These are phyloP conservation scores for Phytopythium mirpurense DNA, from an alignment of 352 stramenopile species.

Conservation along the genomic window DNA sequence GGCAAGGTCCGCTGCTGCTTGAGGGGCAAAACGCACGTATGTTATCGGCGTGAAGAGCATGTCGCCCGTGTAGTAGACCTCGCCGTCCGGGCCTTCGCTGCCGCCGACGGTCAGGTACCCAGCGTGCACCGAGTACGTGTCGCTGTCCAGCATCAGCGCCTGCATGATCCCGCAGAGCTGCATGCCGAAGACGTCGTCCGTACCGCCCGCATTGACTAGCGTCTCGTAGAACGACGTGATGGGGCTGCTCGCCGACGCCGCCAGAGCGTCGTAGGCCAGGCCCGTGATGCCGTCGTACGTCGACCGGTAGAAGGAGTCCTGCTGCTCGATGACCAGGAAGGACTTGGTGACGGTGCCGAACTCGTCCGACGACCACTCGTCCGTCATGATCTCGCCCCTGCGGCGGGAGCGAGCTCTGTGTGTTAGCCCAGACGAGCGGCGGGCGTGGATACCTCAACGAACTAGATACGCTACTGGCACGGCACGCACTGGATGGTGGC, in stretches of 20 bases:
- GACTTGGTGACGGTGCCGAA: slow-evolving; percentile 51
- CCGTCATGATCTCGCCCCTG: slow-evolving; percentile 65
- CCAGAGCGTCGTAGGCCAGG: slow-evolving; percentile 54
- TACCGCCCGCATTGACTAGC: slow-evolving; percentile 33
- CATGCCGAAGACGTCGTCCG: slow-evolving; percentile 63
- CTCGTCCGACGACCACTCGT: slow-evolving; percentile 56
- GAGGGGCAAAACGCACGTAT: slow-evolving; percentile 24
- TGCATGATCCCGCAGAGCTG: slow-evolving; percentile 79
- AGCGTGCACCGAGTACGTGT: slow-evolving; percentile 45
- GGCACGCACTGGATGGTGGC: slow-evolving; percentile 56
- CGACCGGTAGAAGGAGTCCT: slow-evolving; percentile 68
- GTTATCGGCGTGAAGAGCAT: slow-evolving; percentile 81
- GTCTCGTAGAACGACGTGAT: slow-evolving; percentile 54
- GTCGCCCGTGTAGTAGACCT: slow-evolving; percentile 52
- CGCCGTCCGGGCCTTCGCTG: slow-evolving; percentile 41
- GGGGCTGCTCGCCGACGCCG: slow-evolving; percentile 30
- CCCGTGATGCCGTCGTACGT: slow-evolving; percentile 80
- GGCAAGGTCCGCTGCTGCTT: background rate
- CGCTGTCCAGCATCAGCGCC: slow-evolving; percentile 33
- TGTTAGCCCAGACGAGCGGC: background rate
- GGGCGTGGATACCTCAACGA: background rate
- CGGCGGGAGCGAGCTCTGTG: background rate
- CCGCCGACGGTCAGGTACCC: slow-evolving; percentile 65
- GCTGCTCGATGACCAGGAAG: slow-evolving; percentile 70
- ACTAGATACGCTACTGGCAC: too few relatives aligned